phyloP scores from a whole-genome alignment of 208 protist genomes.

The Leishmania martiniquensis region DNA sequence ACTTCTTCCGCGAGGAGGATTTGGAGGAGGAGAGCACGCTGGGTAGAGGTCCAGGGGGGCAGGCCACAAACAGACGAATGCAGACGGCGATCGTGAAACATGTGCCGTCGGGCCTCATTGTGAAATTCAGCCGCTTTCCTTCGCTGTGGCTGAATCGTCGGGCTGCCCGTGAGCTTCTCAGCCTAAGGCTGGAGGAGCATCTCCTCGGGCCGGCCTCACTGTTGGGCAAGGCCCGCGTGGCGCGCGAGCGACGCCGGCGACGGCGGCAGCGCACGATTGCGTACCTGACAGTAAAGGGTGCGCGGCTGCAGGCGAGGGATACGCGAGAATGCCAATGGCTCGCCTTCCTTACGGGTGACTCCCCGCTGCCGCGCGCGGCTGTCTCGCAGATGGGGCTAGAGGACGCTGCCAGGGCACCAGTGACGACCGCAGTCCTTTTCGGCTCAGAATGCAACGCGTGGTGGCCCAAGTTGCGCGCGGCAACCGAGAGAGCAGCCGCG shows the following conservation, averaged over 20 bases:
- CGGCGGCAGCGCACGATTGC: slow-evolving; percentile 25
- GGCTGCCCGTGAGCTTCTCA: slow-evolving; percentile 75
- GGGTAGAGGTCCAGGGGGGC: slow-evolving; percentile 81
- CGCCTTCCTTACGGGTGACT: slow-evolving; percentile 43
- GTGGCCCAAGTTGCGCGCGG: slow-evolving; percentile 62
- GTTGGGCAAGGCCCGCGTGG: slow-evolving; percentile 38
- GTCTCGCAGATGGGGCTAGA: slow-evolving; percentile 13
- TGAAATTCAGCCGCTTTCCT: slow-evolving; percentile 88
- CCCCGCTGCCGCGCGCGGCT: slow-evolving; percentile 20
- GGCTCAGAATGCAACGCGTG: slow-evolving; percentile 68
- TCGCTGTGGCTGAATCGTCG: slow-evolving; percentile 87
- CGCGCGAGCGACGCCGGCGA: slow-evolving; percentile 28
- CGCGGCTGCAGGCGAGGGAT: slow-evolving; percentile 31
- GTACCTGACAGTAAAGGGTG: slow-evolving; percentile 41
- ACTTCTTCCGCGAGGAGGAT: slow-evolving; percentile 86
- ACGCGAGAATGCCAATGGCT: slow-evolving; percentile 47
- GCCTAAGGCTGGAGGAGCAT: slow-evolving; percentile 75
- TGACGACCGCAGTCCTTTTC: slow-evolving; percentile 61
- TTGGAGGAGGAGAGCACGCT: slow-evolving; percentile 76
- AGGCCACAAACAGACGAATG: slow-evolving; percentile 89
- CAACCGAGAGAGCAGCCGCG: slow-evolving; percentile 27
- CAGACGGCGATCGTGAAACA: slow-evolving; percentile 84
- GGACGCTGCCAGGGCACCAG: background rate
- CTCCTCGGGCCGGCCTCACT: slow-evolving; percentile 55
- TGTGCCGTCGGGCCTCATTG: slow-evolving; percentile 58